These are phyloP conservation scores for Drechslerella dactyloides DNA, from an alignment of 2,329 filamentous ascomycete genomes.

Conservation along the genomic window DNA sequence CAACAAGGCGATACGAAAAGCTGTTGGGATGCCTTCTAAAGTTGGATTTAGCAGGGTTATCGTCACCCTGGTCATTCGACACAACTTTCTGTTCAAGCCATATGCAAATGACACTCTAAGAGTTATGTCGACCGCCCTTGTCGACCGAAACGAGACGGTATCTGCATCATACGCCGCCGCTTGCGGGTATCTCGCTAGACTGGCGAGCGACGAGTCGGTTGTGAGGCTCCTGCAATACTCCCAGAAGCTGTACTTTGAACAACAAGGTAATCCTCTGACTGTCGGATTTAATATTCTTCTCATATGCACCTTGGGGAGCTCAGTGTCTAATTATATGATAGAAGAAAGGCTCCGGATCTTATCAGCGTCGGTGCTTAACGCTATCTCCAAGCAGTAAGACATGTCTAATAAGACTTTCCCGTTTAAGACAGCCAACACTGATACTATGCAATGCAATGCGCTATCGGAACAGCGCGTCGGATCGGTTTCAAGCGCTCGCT, in stretches of 20 bases:
- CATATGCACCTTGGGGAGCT: slow-evolving; percentile 65
- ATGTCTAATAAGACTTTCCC: slow-evolving; percentile 1
- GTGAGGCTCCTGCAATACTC: slow-evolving; percentile 64
- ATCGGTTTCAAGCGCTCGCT: slow-evolving; percentile 81
- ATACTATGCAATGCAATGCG: slow-evolving; percentile 1
- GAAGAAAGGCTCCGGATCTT: slow-evolving; percentile 53
- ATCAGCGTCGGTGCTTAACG: slow-evolving; percentile 76
- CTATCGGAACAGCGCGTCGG: slow-evolving; percentile 66
- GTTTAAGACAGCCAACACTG: not conserved
- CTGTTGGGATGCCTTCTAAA: slow-evolving; percentile 91
- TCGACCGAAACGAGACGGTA: slow-evolving; percentile 93
- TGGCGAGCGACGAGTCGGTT: slow-evolving; percentile 63
- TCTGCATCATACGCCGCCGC: slow-evolving; percentile 86
- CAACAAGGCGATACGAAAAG: slow-evolving; percentile 79
- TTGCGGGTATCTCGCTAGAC: slow-evolving; percentile 79
- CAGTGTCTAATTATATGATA: slow-evolving; percentile 23
- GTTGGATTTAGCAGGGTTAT: slow-evolving; percentile 87
- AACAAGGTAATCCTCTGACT: slow-evolving; percentile 72
- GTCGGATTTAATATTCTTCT: slow-evolving; percentile 69
- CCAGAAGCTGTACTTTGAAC: slow-evolving; percentile 77
- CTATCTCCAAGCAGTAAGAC: slow-evolving; percentile 71
- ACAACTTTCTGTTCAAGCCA: slow-evolving; percentile 74
- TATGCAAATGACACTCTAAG: slow-evolving; percentile 78
- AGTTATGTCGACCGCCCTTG: slow-evolving; percentile 77
- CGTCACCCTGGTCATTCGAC: slow-evolving; percentile 81